Evolutionary conservation across 306 rosid genomes (phyloP).

Genomic region (Fragaria ananassa): DNA sequence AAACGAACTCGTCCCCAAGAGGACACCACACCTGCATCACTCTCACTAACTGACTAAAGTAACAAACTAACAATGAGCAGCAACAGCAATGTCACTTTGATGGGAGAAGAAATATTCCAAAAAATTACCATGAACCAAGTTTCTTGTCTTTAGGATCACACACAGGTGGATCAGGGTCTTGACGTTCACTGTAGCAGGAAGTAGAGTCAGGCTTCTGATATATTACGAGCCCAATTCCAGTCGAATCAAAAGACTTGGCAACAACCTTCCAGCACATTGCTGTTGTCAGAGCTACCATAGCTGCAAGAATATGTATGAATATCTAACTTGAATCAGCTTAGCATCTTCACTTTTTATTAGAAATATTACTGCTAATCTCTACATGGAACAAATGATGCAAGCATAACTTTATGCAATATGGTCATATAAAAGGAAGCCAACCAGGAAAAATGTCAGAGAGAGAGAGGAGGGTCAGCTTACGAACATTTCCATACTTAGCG

Average conservation of each 20-base stretch:
- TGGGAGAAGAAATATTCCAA: background rate
- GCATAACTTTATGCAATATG: background rate
- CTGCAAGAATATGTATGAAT: conserved; percentile 49
- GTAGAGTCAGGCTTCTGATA: conserved; percentile 79
- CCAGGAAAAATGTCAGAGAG: background rate
- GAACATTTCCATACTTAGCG: conserved; percentile 72
- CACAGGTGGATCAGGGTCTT: conserved; percentile 53
- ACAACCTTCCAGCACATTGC: conserved; percentile 86
- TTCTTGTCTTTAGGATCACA: conserved; percentile 53
- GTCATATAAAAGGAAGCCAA: background rate
- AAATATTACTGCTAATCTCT: background rate
- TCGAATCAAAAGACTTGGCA: conserved; percentile 57
- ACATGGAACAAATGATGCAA: background rate
- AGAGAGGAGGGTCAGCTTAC: conserved; percentile 27
- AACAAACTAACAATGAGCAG: conserved; percentile 7
- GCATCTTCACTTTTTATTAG: conserved; percentile 7
- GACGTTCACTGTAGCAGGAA: conserved; percentile 59
- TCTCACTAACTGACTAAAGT: background rate
- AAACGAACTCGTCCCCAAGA: background rate
- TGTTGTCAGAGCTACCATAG: conserved; percentile 61
- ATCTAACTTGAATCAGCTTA: conserved; percentile 15
- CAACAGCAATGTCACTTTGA: conserved; percentile 1
- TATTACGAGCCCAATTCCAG: conserved; percentile 88
- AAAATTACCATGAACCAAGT: conserved; percentile 74
- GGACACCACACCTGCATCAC: background rate